phyloP scores from a whole-genome alignment of 345 rosid species.

The Passiflora organensis region DNA sequence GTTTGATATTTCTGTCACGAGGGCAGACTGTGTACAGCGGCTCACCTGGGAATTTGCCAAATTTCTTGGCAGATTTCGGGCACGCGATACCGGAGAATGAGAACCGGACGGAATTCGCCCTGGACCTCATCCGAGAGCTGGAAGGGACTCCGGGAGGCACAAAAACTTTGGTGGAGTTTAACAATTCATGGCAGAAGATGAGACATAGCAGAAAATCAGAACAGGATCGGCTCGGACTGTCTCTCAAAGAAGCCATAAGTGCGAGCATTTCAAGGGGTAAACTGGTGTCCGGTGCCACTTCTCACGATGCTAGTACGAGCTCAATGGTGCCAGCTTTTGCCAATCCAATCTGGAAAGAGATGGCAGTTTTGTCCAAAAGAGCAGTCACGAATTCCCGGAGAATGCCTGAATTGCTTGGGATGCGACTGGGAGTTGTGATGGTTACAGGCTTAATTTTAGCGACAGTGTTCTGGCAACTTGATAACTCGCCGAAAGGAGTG shows the following conservation, averaged over 20 bases:
- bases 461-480: constrained; percentile 42
- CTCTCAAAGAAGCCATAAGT: constrained; percentile 84
- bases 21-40: constrained; percentile 64
- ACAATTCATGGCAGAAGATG: constrained; percentile 66
- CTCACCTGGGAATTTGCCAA: constrained; percentile 42
- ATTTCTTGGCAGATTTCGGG: constrained; percentile 51
- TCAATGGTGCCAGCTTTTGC: constrained; percentile 79
- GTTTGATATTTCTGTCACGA: constrained; percentile 62
- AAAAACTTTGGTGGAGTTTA: constrained; percentile 70
- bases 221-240: constrained; percentile 40
- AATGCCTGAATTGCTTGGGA: constrained; percentile 76
- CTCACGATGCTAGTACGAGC: constrained; percentile 25
- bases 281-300: constrained; percentile 67
- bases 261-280: constrained; percentile 88
- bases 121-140: constrained; percentile 73
- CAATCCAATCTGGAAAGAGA: constrained; percentile 79
- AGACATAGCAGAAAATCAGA: constrained; percentile 34
- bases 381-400: constrained; percentile 59
- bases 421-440: constrained; percentile 65
- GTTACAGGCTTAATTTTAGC: constrained; percentile 90
- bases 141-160: constrained; percentile 87
- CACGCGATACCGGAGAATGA: constrained; percentile 58
- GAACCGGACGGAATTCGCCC: constrained; percentile 82
- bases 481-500: constrained; percentile 37
- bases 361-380: constrained; percentile 61